phyloP scores from a whole-genome alignment of 768 basidiomycete genomes.

The Lyophyllum decastes region DNA sequence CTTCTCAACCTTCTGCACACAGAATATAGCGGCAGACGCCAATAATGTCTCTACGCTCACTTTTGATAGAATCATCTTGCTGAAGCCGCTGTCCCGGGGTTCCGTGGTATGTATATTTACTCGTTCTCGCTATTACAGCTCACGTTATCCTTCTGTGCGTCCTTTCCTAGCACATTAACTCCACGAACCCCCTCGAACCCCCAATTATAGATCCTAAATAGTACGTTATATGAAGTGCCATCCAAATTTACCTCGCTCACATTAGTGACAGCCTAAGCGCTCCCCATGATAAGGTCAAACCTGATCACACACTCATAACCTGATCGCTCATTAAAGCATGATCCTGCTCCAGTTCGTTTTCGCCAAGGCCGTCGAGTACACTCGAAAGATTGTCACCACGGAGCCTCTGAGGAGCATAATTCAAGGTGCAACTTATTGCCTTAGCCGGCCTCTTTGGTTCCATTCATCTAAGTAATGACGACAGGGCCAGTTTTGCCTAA shows the following conservation, averaged over 20 bases:
- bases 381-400: conserved; percentile 8
- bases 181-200: conserved; percentile 11
- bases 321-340: no score
- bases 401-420: conserved; percentile 13
- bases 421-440: conserved; percentile 4
- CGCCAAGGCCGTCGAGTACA: conserved; percentile 17
- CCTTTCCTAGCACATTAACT: conserved; percentile 13
- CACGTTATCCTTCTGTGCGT: no score
- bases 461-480: neutral
- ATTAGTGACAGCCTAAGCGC: neutral
- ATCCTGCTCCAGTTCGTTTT: conserved; percentile 7
- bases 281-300: neutral
- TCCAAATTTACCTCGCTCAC: neutral
- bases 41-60: conserved; percentile 5
- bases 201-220: conserved; percentile 14
- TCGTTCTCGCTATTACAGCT: no score
- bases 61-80: conserved; percentile 12
- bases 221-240: neutral
- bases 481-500: conserved; percentile 9
- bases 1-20: neutral
- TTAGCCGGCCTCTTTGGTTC: neutral
- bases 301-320: no score
- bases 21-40: conserved; percentile 11
- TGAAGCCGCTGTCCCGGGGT: conserved; percentile 16
- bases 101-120: conserved; percentile 5